Evolutionary conservation across 148 eudicot species (phyloP), one percentile per base, ranked within the genome.

Genomic region (Selenicereus undatus): DNA sequence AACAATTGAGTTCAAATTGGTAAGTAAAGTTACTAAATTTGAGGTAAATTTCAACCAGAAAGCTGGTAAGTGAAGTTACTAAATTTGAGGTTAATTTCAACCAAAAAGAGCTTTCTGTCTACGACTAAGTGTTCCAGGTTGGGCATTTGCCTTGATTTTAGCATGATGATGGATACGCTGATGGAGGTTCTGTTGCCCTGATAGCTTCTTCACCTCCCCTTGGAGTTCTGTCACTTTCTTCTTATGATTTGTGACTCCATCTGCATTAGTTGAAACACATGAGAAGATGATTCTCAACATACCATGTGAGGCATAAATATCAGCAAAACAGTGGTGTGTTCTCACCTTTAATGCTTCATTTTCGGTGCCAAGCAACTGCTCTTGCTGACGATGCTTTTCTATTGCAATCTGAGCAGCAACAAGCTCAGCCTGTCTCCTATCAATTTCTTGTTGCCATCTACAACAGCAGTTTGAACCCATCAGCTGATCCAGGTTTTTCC

Each of bases 111-210:
- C 12, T 48, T 48, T 11, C 51, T 8, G 10, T 7, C 51, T 48
- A 48, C 12, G 4, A 48, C 11, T 7, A 42, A n/a, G n/a, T n/a
- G n/a, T 16, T 36, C 65, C 2, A 45, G 24, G 13, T 22, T 17
- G 29, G 51, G 71, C 6, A 76, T 82, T 91, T 88, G 77, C 99
- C 93, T 97, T 97, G 58, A 94, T 94, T 89, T 97, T 97, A 72
- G 97, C 94, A 75, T 94, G 99, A 87, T 94, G 99, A 81, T 92
- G 97, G 78, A 97, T 92, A 43, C 94, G 97, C 76, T 93, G 98
- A 60, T 97, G 99, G 75, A 97, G 86, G 80, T 94, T 94, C 71
- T 97, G 98, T 82, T 94, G 98, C 71, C 92, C 99, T 54, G 94
- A 94, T 48, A 92, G 80, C 86, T 91, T 90, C 80, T 88, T 91